Evolutionary conservation across 768 basidiomycete genomes (phyloP).

Genomic region (Floccularia luteovirens): DNA sequence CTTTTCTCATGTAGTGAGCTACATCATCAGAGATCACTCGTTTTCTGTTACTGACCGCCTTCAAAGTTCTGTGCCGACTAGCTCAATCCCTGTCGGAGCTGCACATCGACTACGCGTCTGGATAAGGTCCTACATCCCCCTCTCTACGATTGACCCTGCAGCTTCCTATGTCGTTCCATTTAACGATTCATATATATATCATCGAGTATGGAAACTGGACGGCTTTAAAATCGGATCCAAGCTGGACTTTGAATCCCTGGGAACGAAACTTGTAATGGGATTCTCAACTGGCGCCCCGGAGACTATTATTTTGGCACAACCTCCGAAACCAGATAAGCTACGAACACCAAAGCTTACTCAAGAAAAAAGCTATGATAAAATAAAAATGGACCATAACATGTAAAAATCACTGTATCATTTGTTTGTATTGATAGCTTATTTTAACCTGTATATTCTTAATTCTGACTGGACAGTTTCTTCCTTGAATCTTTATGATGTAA

Average conservation of each 20-base stretch:
- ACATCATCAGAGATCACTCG: background rate
- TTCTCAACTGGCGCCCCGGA: conserved; percentile 29
- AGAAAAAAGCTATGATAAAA: too few species aligned
- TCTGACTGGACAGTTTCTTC: too few species aligned
- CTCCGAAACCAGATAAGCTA: background rate
- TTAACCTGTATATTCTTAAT: too few species aligned
- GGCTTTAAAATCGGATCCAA: conserved; percentile 50
- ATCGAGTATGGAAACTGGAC: conserved; percentile 61
- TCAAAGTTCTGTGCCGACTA: conserved; percentile 44
- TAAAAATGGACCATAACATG: too few species aligned
- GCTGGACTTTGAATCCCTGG: conserved; percentile 46
- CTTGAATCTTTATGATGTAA: too few species aligned
- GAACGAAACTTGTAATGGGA: conserved; percentile 44
- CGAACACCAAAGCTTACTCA: background rate
- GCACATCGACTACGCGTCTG: conserved; percentile 60
- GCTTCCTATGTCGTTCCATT: conserved; percentile 26
- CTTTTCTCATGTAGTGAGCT: conserved; percentile 57
- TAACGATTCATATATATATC: conserved; percentile 48
- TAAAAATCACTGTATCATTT: too few species aligned
- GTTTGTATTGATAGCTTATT: too few species aligned
- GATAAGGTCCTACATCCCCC: conserved; percentile 40
- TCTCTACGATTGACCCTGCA: conserved; percentile 18
- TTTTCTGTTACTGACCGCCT: background rate
- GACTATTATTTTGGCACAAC: conserved; percentile 20
- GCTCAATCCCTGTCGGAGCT: conserved; percentile 46